phyloP scores from a whole-genome alignment of 805 yeast genomes.

The Priceomyces haplophilus region DNA sequence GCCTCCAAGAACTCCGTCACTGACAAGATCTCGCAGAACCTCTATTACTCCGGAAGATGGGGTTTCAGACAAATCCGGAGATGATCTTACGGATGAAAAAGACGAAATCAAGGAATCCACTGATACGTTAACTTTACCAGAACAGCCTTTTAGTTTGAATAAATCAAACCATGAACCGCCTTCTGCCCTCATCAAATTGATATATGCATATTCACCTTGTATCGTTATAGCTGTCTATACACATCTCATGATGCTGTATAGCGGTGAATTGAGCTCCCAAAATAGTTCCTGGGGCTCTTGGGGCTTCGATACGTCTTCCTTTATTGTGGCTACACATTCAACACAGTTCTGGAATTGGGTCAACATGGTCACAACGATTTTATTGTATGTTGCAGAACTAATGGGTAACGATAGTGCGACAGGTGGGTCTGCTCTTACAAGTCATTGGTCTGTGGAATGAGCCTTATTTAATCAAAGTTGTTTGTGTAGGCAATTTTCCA shows the following conservation, averaged over 20 bases:
- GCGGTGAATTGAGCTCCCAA: constrained; percentile 67
- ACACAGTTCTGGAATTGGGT: constrained; percentile 98
- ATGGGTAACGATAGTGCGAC: constrained; percentile 36
- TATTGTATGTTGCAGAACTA: constrained; percentile 79
- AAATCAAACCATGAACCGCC: constrained; percentile 21
- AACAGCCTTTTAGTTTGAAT: constrained; percentile 4
- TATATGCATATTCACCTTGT: constrained; percentile 91
- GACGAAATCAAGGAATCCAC: neutral
- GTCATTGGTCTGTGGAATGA: constrained; percentile 33
- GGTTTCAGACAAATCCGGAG: constrained; percentile 1
- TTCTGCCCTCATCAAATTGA: constrained; percentile 47
- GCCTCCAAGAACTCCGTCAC: constrained; percentile 43
- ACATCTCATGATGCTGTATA: constrained; percentile 86
- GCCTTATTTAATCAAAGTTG: neutral
- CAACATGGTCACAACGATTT: constrained; percentile 75
- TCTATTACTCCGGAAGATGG: constrained; percentile 22
- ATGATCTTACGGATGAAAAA: neutral
- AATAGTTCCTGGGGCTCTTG: constrained; percentile 59
- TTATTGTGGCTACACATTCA: constrained; percentile 49
- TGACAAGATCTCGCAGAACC: constrained; percentile 30
- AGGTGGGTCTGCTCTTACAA: constrained; percentile 36
- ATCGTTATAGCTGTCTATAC: constrained; percentile 93
- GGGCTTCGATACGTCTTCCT: constrained; percentile 17
- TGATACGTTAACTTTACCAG: neutral
- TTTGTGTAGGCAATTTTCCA: neutral